These are phyloP conservation scores for Malus hybrid DNA, from an alignment of 331 rosid species.

Conservation along the genomic window DNA sequence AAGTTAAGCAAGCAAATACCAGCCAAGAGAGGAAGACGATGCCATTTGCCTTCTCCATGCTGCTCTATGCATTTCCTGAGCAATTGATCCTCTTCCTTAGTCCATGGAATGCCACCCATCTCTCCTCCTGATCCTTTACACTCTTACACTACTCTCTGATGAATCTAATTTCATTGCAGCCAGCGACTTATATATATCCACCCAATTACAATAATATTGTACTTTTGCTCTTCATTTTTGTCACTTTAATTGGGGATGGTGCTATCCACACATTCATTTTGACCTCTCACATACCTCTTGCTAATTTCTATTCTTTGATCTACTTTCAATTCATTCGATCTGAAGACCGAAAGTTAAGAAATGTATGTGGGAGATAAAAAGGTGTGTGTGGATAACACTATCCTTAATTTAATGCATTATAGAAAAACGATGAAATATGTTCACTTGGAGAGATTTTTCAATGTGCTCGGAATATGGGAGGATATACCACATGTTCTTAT, in stretches of 20 bases:
- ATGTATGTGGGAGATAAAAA: too few relatives aligned
- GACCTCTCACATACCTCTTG: too few relatives aligned
- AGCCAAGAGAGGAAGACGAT: constrained; percentile 55
- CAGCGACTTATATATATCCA: not conserved
- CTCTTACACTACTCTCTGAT: not conserved
- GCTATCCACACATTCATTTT: too few relatives aligned
- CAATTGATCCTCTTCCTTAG: constrained; percentile 51
- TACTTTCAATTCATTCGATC: too few relatives aligned
- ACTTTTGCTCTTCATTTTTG: not conserved
- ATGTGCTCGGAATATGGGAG: too few relatives aligned
- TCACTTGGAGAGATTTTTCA: not conserved
- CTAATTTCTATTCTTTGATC: too few relatives aligned
- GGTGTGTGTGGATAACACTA: too few relatives aligned
- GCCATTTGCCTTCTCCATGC: constrained; percentile 77
- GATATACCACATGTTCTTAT: too few relatives aligned
- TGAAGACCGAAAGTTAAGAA: too few relatives aligned
- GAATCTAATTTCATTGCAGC: not conserved
- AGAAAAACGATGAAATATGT: not conserved
- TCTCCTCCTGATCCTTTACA: not conserved
- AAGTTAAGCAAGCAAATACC: constrained; percentile 15
- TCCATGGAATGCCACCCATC: constrained; percentile 78
- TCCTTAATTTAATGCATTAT: not conserved
- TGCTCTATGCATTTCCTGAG: constrained; percentile 60
- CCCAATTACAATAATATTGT: not conserved
- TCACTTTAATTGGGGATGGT: not conserved